phyloP scores from a whole-genome alignment of 352 stramenopile species.

The Phytopythium montanum region DNA sequence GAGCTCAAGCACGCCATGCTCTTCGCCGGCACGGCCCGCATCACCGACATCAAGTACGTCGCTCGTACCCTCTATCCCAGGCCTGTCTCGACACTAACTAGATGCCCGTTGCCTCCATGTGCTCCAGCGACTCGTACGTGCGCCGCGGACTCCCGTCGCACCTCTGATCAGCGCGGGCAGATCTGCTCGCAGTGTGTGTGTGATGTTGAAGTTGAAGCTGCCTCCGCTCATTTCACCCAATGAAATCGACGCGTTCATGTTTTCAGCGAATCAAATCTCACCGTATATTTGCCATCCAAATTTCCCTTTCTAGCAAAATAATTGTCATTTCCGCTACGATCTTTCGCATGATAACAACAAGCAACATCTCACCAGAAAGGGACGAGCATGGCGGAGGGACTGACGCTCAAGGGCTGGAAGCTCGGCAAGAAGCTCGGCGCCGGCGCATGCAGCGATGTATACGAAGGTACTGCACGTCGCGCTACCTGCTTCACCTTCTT shows the following conservation, averaged over 20 bases:
- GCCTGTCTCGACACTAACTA: neutral
- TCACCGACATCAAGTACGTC: conserved; percentile 74
- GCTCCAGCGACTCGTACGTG: conserved; percentile 28
- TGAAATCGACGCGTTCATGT: neutral
- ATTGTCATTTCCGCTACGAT: conserved; percentile 1
- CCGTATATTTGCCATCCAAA: neutral
- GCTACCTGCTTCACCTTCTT: too few species aligned
- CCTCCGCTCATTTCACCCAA: neutral
- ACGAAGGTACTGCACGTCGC: conserved; percentile 38
- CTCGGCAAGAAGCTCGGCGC: conserved; percentile 72
- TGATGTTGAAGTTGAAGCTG: conserved; percentile 2
- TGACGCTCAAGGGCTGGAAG: conserved; percentile 78
- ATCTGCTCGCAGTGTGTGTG: neutral
- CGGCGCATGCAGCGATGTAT: conserved; percentile 83
- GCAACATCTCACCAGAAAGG: conserved; percentile 12
- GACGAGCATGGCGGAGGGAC: conserved; percentile 35
- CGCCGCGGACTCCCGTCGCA: conserved; percentile 19
- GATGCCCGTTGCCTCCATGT: neutral
- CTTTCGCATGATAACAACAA: neutral
- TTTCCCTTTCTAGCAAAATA: too few species aligned
- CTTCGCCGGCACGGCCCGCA: conserved; percentile 56
- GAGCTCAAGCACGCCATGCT: conserved; percentile 94
- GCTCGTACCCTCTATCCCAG: neutral
- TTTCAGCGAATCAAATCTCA: neutral
- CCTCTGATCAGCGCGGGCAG: conserved; percentile 7